These are phyloP conservation scores for Paracoccidioides brasiliensis DNA, from an alignment of 2,329 filamentous ascomycete genomes.

Conservation along the genomic window DNA sequence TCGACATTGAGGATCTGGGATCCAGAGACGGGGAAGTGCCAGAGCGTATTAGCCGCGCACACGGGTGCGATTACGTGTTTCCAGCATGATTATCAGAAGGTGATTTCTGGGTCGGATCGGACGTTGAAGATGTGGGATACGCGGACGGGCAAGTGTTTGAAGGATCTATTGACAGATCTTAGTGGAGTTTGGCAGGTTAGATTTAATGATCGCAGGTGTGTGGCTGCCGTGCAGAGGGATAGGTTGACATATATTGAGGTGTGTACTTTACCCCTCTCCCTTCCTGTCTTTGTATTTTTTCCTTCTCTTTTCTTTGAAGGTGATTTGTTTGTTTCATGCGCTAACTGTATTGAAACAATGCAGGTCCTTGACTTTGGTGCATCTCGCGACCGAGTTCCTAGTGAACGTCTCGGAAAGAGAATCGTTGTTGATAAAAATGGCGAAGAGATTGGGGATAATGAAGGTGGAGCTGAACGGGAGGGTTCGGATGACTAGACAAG, in stretches of 20 bases:
- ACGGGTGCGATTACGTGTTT: conserved; percentile 98
- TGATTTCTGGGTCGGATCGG: conserved; percentile 89
- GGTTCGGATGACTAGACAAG: background rate
- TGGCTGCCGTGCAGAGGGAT: conserved; percentile 89
- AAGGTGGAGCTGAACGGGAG: conserved; percentile 13
- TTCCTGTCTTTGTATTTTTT: background rate
- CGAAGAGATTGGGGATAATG: conserved; percentile 25
- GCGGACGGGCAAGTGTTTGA: conserved; percentile 76
- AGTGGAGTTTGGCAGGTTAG: conserved; percentile 99
- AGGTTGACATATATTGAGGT: conserved; percentile 93
- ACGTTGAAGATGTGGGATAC: conserved; percentile 99
- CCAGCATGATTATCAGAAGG: conserved; percentile 91
- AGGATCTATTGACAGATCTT: conserved; percentile 82
- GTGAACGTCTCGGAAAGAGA: conserved; percentile 63
- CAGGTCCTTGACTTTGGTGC: conserved; percentile 97
- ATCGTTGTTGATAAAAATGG: conserved; percentile 41
- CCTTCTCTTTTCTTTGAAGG: background rate
- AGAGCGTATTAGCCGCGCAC: conserved; percentile 79
- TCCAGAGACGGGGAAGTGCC: conserved; percentile 80
- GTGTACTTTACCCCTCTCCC: conserved; percentile 23
- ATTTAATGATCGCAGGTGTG: conserved; percentile 88
- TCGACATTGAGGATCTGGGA: conserved; percentile 96
- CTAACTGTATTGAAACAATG: conserved; percentile 7
- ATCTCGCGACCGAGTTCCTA: conserved; percentile 70
- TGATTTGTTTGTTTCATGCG: conserved; percentile 3